Percentiles rank a stretch among this genome's conserved stretches.
Evolutionary conservation across 2,329 filamentous ascomycete genomes (phyloP).

Genomic region (Aspergillus proliferans): DNA sequence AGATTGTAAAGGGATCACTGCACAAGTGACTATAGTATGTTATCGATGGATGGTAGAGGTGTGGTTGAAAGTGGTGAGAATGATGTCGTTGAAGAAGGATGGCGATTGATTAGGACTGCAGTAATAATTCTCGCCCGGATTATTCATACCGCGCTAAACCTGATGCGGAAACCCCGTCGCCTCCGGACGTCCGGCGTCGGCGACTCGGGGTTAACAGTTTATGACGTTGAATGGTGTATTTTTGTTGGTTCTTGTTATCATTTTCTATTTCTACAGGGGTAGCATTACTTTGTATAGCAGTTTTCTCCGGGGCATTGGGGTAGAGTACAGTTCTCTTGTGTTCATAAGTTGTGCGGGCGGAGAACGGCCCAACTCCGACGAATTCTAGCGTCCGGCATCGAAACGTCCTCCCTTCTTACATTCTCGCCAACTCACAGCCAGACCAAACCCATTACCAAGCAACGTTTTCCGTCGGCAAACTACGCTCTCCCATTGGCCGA

Average conservation of each 20-base stretch:
- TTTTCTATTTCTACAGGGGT: background rate
- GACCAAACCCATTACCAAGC: background rate
- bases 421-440: background rate
- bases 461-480: background rate
- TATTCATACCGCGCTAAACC: slow-evolving; percentile 8
- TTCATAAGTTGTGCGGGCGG: no score
- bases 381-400: background rate
- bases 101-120: background rate
- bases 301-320: background rate
- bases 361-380: background rate
- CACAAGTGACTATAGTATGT: background rate
- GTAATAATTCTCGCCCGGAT: slow-evolving; percentile 2
- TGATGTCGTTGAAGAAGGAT: slow-evolving; percentile 1
- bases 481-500: background rate
- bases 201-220: slow-evolving; percentile 3
- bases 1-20: background rate
- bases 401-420: background rate
- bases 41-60: background rate
- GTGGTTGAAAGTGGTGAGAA: background rate
- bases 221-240: background rate
- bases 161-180: slow-evolving; percentile 8
- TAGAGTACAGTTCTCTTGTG: no score
- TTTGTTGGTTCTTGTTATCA: background rate
- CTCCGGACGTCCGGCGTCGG: slow-evolving; percentile 15
- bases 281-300: background rate